Conservation (phyloP, 495 filamentous ascomycete genomes). For the Penicillium arizonense region DNA sequence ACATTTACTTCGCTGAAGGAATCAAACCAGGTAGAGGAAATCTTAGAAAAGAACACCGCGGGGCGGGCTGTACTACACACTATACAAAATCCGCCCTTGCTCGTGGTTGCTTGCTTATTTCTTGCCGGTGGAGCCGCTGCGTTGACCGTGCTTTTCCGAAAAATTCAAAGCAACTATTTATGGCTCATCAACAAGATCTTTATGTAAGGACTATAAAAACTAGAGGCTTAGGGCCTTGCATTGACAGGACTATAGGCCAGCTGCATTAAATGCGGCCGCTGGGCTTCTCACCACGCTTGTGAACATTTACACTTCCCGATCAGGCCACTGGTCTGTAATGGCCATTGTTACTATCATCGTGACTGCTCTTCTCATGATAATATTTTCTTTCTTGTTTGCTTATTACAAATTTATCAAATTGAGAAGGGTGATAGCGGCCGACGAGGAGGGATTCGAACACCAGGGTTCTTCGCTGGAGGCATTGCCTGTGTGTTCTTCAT, state of each 20-base stretch:
- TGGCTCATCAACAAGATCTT: not conserved
- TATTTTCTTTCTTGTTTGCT: too few relatives aligned
- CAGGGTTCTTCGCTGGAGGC: too few relatives aligned
- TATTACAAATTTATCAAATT: too few relatives aligned
- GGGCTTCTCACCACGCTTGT: not conserved
- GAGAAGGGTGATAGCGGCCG: too few relatives aligned
- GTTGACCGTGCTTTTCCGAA: not conserved
- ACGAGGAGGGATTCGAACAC: too few relatives aligned
- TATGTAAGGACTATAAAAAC: not conserved
- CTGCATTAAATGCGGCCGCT: not conserved
- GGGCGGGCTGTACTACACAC: not conserved
- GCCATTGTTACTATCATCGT: not conserved
- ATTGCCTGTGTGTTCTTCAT: too few relatives aligned
- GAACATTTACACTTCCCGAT: not conserved
- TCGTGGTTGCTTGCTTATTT: not conserved
- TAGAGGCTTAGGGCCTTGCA: not conserved
- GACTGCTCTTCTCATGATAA: not conserved
- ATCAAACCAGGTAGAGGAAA: not conserved
- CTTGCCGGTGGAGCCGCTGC: not conserved
- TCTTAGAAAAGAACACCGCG: not conserved
- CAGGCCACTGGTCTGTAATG: not conserved
- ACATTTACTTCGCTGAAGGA: conserved; percentile 28
- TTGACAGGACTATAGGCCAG: not conserved
- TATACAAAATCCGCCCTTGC: not conserved
- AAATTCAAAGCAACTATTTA: not conserved